phyloP scores from a whole-genome alignment of 331 rosid genomes.

The Malus hybrid region DNA sequence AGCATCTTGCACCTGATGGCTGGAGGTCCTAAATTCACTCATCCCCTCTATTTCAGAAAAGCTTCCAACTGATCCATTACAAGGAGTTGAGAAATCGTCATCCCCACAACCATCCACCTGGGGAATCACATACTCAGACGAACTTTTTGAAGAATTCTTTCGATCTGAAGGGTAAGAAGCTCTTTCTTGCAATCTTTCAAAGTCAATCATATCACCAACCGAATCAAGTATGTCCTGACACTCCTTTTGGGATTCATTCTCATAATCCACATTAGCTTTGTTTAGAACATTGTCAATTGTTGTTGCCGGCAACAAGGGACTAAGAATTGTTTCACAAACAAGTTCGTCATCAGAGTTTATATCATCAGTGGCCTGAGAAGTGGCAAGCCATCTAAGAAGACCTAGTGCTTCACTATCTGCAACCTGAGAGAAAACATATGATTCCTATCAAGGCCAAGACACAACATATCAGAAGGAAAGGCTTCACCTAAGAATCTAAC shows the following conservation, averaged over 20 bases:
- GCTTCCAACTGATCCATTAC: conserved; percentile 32
- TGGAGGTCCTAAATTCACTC: conserved; percentile 29
- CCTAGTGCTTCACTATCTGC: conserved; percentile 61
- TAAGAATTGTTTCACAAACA: conserved; percentile 61
- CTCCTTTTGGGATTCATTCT: conserved; percentile 80
- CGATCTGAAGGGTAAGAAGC: conserved; percentile 22
- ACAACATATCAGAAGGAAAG: background rate
- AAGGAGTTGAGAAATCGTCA: conserved; percentile 40
- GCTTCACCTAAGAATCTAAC: background rate
- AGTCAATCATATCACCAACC: conserved; percentile 45
- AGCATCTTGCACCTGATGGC: conserved; percentile 26
- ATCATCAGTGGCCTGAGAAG: conserved; percentile 73
- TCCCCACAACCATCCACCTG: conserved; percentile 68
- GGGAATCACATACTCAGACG: conserved; percentile 39
- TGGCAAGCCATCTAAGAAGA: conserved; percentile 82
- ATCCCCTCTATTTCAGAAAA: conserved; percentile 26
- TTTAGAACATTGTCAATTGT: conserved; percentile 66
- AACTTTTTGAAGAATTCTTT: conserved; percentile 19
- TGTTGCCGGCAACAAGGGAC: conserved; percentile 70
- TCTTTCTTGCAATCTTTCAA: conserved; percentile 38
- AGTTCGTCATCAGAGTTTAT: conserved; percentile 89
- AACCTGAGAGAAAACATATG: conserved; percentile 37
- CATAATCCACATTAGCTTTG: conserved; percentile 66
- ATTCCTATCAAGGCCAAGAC: conserved; percentile 16
- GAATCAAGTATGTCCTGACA: conserved; percentile 95